These are phyloP conservation scores for Effrenium voratum DNA, from an alignment of 73 alveolate species.

Conservation along the genomic window DNA sequence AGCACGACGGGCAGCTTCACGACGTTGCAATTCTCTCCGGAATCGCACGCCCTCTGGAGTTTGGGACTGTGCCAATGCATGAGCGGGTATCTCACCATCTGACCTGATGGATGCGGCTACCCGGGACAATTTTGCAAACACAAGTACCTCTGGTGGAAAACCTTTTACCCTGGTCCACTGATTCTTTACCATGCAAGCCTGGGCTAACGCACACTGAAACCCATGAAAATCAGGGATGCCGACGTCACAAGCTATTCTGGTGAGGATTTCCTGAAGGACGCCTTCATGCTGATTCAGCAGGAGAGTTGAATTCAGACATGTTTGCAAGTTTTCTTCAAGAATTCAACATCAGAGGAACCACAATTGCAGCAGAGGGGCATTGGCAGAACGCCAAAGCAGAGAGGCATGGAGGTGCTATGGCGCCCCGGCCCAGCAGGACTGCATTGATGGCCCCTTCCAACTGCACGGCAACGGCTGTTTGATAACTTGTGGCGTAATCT, in stretches of 20 bases:
- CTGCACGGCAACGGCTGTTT: background rate
- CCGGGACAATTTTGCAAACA: background rate
- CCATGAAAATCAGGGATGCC: background rate
- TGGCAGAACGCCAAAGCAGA: no score
- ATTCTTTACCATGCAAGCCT: background rate
- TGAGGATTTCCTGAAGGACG: background rate
- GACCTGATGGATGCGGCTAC: background rate
- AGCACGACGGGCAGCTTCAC: background rate
- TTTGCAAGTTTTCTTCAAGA: background rate
- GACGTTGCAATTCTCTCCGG: background rate
- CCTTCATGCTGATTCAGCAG: constrained; percentile 7
- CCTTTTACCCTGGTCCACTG: background rate
- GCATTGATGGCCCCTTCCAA: background rate
- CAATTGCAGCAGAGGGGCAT: background rate
- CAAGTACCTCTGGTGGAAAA: background rate
- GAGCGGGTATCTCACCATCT: background rate
- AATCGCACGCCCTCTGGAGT: background rate
- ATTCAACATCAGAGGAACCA: background rate
- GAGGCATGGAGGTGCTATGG: background rate
- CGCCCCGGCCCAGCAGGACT: background rate
- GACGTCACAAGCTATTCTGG: background rate
- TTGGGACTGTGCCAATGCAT: background rate
- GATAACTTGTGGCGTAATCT: background rate
- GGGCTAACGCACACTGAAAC: background rate
- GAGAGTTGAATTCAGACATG: background rate